Percentiles rank a stretch among this genome's conserved stretches.
Conservation (phyloP, 2,329 filamentous ascomycete genomes). For the Aureobasidium namibiae region DNA sequence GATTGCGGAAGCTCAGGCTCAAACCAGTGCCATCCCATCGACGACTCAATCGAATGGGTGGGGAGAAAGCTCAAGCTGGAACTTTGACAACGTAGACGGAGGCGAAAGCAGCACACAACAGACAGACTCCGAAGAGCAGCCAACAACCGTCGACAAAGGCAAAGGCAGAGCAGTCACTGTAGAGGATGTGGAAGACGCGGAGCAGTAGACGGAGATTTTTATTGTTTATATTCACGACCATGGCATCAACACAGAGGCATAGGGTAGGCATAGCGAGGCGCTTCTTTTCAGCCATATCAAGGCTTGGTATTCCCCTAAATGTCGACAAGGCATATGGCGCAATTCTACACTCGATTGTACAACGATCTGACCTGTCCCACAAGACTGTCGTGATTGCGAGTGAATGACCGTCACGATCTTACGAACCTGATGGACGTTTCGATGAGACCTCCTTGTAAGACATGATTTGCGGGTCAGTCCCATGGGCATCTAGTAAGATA, state of each 20-base stretch:
- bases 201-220: slow-evolving; percentile 10
- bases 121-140: not conserved
- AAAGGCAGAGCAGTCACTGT: slow-evolving; percentile 34
- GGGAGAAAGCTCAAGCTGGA: slow-evolving; percentile 16
- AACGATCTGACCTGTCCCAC: too few relatives aligned
- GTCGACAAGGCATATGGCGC: not conserved
- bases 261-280: slow-evolving; percentile 13
- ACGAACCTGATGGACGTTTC: too few relatives aligned
- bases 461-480: too few relatives aligned
- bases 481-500: too few relatives aligned
- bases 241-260: not conserved
- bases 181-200: slow-evolving; percentile 29
- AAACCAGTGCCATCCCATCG: not conserved
- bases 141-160: slow-evolving; percentile 16
- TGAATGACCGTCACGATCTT: too few relatives aligned
- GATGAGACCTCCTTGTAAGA: too few relatives aligned
- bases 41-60: not conserved
- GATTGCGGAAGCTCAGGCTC: not conserved
- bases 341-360: not conserved
- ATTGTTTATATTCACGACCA: slow-evolving; percentile 2
- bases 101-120: not conserved
- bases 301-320: not conserved
- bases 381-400: not conserved
- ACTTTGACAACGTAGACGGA: slow-evolving; percentile 14
- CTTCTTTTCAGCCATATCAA: slow-evolving; percentile 2